Base-by-base conservation (phyloP, 441 rosid genomes). In the Pelargonium cotyledonis region DNA sequence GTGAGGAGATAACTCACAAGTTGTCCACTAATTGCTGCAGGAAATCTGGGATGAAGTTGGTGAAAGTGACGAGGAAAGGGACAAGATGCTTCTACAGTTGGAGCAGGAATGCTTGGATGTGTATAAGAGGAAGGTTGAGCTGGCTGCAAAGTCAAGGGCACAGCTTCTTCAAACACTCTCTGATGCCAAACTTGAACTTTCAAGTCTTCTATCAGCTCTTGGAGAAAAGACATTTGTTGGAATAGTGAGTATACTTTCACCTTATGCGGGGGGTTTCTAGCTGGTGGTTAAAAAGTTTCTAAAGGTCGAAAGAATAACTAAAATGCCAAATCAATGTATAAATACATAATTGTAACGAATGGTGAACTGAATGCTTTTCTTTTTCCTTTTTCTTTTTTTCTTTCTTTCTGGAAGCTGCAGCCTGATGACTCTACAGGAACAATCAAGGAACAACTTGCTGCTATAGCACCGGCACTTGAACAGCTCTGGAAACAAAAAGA, bases 21-120 rank as follows among this genome's bases (percentile, higher is more conserved):
- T 71, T 16, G 44, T 61, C 65, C 55, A 29, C 67, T 19, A 68
- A 31, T 47, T 70, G 18, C 65, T 63, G 53, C 65, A 95, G 99
- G 96, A 90, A 88, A 90, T 95, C 35, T 95, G 99, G 99, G 98
- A 95, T 84, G 99, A 95, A 80, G 98, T 95, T 71, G 99, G 98
- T 75, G 98, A 95, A 81, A 82, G 72, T 44, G 98, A 95, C 49
- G 97, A 86, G 74, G 89, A 95, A 61, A 78, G 98, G 66, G 92
- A 95, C 83, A 89, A 84, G 82, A 73, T 88, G 89, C 95, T 95
- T 74, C 91, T 92, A 75, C 96, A 86, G 83, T 86, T 95, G 70
- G 99, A 92, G 79, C 91, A 88, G 65, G 99, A 95, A 75, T 92
- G 99, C 82, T 81, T 95, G 79, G 93, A 86, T 74, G 98, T 95